phyloP scores from a whole-genome alignment of 225 moss, liverwort and hornwort genomes.

The Bryoerythrophyllum caledonicum region DNA sequence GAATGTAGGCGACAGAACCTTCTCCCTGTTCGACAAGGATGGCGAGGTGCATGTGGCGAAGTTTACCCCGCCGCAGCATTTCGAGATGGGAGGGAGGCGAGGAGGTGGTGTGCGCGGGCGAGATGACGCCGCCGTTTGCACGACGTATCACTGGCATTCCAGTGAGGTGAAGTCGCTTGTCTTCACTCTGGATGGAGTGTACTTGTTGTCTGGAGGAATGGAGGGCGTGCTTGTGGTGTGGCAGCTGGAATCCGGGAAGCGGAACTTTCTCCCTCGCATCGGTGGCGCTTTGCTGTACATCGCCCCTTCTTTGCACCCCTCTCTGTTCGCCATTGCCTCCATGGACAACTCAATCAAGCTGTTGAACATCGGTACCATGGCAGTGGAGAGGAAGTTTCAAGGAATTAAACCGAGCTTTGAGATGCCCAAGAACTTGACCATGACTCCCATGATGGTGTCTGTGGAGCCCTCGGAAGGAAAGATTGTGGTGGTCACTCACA shows the following conservation, averaged over 20 bases:
- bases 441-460: conserved; percentile 43
- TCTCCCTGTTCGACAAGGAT: conserved; percentile 16
- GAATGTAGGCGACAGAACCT: conserved; percentile 74
- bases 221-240: conserved; percentile 91
- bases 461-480: conserved; percentile 67
- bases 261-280: conserved; percentile 74
- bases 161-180: conserved; percentile 65
- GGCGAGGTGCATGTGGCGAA: conserved; percentile 12
- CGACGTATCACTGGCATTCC: conserved; percentile 93
- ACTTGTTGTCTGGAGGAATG: conserved; percentile 81
- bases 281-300: conserved; percentile 70
- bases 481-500: conserved; percentile 74
- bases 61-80: not conserved
- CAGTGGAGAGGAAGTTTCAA: conserved; percentile 59
- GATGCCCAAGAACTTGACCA: conserved; percentile 34
- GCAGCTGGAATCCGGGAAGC: conserved; percentile 87
- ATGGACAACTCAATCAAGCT: conserved; percentile 83
- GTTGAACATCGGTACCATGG: conserved; percentile 71
- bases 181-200: conserved; percentile 81
- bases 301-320: conserved; percentile 60
- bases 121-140: conserved; percentile 75
- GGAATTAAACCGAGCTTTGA: conserved; percentile 67
- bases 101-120: conserved; percentile 50
- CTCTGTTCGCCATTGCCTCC: conserved; percentile 75
- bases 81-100: not conserved